Percentiles rank a stretch among this genome's conserved stretches.
Conservation (phyloP, 2,329 filamentous ascomycete species). For the Dactylellina drechsleri region DNA sequence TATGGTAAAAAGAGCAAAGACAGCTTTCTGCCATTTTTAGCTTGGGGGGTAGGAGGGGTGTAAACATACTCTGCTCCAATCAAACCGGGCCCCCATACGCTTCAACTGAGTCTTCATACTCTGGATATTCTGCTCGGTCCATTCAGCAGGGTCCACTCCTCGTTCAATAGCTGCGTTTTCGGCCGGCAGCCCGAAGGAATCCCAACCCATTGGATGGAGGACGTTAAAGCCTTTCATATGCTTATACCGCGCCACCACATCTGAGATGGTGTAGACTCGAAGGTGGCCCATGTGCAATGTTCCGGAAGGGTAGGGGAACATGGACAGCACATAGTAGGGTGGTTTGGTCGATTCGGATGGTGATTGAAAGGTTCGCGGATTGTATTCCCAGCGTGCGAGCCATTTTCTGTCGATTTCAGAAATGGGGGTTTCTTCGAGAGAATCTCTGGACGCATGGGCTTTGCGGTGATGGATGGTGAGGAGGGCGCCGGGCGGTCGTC, state of each 20-base stretch:
- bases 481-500: slow-evolving; percentile 27
- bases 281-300: slow-evolving; percentile 86
- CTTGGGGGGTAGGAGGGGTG: background rate
- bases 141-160: slow-evolving; percentile 78
- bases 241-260: slow-evolving; percentile 81
- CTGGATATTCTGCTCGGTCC: slow-evolving; percentile 82
- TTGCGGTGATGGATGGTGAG: slow-evolving; percentile 18
- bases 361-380: slow-evolving; percentile 56
- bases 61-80: slow-evolving; percentile 79
- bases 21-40: slow-evolving; percentile 1
- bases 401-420: slow-evolving; percentile 44
- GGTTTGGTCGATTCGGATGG: slow-evolving; percentile 61
- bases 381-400: slow-evolving; percentile 39
- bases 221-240: slow-evolving; percentile 79
- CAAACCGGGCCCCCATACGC: slow-evolving; percentile 82
- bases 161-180: slow-evolving; percentile 90
- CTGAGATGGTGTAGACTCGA: slow-evolving; percentile 88
- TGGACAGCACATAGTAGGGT: slow-evolving; percentile 77
- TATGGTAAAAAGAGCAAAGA: too few species aligned
- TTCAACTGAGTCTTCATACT: slow-evolving; percentile 85
- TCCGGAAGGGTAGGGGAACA: slow-evolving; percentile 94
- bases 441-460: slow-evolving; percentile 12
- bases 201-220: slow-evolving; percentile 92
- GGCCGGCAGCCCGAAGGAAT: slow-evolving; percentile 88
- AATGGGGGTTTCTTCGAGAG: slow-evolving; percentile 11